Conservation (phyloP, 2,329 filamentous ascomycete species). For the Fusarium sp. region DNA sequence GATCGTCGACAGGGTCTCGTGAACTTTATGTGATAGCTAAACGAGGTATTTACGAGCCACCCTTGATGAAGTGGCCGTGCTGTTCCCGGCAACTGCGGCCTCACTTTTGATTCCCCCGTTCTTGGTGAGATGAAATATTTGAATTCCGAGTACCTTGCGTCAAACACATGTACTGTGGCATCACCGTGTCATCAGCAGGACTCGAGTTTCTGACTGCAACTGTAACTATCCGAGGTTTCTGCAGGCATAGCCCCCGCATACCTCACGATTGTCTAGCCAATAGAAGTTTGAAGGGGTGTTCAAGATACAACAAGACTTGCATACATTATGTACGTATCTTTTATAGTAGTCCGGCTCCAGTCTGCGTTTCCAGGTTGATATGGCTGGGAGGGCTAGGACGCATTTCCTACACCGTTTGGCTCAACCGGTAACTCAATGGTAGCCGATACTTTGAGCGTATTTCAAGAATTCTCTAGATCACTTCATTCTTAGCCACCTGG, state of each 20-base stretch:
- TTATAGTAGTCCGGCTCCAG: no score
- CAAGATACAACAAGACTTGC: background rate
- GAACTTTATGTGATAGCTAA: background rate
- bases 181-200: accelerated
- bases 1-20: background rate
- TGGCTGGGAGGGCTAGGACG: background rate
- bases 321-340: background rate
- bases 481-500: background rate
- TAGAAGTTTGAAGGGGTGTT: background rate
- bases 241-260: background rate
- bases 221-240: background rate
- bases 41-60: background rate
- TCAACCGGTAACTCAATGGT: accelerated
- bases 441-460: accelerated
- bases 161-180: accelerated
- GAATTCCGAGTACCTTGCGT: no score
- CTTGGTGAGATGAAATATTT: accelerated
- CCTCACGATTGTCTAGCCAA: background rate
- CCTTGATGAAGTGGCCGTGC: background rate
- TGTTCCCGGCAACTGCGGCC: no score
- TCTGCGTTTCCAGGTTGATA: background rate
- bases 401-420: background rate
- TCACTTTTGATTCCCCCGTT: background rate
- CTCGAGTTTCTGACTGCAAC: accelerated
- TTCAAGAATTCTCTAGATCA: accelerated